Evolutionary conservation across 1,284 basidiomycete genomes (phyloP), one percentile per base, ranked within the genome.

Genomic region (Sporisorium sorghi): DNA sequence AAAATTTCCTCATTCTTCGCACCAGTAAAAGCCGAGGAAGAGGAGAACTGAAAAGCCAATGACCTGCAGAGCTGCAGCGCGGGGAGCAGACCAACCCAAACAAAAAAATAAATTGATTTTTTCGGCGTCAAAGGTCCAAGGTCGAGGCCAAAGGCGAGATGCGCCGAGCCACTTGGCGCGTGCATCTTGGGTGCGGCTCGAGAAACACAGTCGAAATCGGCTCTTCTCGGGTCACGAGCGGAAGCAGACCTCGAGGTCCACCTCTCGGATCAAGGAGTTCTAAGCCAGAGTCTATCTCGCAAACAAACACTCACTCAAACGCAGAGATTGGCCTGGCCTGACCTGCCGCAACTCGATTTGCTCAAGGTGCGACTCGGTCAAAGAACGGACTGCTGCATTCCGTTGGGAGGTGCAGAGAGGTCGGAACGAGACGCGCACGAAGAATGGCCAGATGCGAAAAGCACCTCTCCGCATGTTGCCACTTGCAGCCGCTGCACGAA

Each of bases 31-130:
- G 46, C 30, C 46, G 46, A 48, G 46, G 26, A n/a, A n/a, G 42
- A 26, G 23, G 23, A 23, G 12, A 44, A 26, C n/a, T n/a, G 8
- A 46, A 33, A 21, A 32, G 30, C 47, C 33, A 32, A n/a, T n/a
- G n/a, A n/a, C n/a, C n/a, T n/a, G n/a, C n/a, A 49, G 47, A 35
- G 32, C 32, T 50, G 49, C 49, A 50, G 49, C 35, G 35, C 49
- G 49, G 49, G 33, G 49, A 50, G 49, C 33, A 50, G 33, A 26
- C 9, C 37, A 2, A 40, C n/a, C n/a, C n/a, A n/a, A n/a, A n/a
- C n/a, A n/a, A n/a, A n/a, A n/a, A n/a, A n/a, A n/a, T n/a, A n/a
- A n/a, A n/a, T n/a, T n/a, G n/a, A n/a, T n/a, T n/a, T n/a, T n/a
- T 12, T 37, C 48, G 48, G 32, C 32, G 21, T 50, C 26, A 28